Evolutionary conservation across 1,284 basidiomycete genomes (phyloP).

Genomic region (Neotropicomus parvogracilis): DNA sequence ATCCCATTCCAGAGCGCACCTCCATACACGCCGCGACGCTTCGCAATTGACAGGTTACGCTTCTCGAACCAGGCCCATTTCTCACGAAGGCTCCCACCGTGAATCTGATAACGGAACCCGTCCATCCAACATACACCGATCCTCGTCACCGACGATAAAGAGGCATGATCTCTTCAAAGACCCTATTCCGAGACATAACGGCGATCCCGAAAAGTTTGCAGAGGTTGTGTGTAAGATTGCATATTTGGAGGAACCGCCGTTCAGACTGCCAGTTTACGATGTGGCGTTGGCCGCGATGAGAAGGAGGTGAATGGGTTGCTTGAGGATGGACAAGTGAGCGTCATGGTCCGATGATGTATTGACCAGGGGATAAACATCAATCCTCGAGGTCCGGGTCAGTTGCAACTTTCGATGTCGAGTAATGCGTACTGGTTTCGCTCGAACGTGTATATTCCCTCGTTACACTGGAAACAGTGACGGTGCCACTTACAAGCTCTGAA

Average conservation of each 20-base stretch:
- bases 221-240: slow-evolving; percentile 12
- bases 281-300: slow-evolving; percentile 7
- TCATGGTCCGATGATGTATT: slow-evolving; percentile 29
- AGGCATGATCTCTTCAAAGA: not conserved
- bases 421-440: no score
- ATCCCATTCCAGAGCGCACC: no score
- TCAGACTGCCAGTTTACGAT: slow-evolving; percentile 29
- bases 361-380: slow-evolving; percentile 1
- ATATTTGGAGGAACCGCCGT: slow-evolving; percentile 24
- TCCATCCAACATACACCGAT: slow-evolving; percentile 21
- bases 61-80: slow-evolving; percentile 24
- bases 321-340: slow-evolving; percentile 23
- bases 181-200: not conserved
- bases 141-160: slow-evolving; percentile 4
- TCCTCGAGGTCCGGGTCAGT: no score
- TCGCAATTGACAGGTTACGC: slow-evolving; percentile 16
- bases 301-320: slow-evolving; percentile 15
- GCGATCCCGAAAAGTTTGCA: slow-evolving; percentile 23
- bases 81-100: slow-evolving; percentile 10
- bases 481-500: no score
- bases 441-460: no score
- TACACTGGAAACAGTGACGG: no score
- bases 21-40: no score
- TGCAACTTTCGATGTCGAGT: no score
- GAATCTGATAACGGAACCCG: not conserved